These are phyloP conservation scores for Aspergillus viridinutans DNA, from an alignment of 2,329 filamentous ascomycete genomes.

Conservation along the genomic window DNA sequence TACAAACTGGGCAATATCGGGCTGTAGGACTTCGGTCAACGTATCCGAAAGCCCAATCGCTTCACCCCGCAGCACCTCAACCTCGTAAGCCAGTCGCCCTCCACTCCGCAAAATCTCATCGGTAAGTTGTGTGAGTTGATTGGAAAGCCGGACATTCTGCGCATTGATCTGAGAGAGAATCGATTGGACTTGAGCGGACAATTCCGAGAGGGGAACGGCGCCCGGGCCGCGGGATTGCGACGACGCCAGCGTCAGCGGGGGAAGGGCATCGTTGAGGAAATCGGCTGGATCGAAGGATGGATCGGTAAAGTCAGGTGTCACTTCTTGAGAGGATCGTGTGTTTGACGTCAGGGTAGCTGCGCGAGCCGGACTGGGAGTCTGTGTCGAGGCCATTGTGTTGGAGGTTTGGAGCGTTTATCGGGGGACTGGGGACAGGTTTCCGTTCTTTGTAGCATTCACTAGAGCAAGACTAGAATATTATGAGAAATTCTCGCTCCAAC, in stretches of 20 bases:
- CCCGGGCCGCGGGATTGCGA: constrained; percentile 39
- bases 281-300: constrained; percentile 76
- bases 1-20: constrained; percentile 70
- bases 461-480: neutral
- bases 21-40: constrained; percentile 65
- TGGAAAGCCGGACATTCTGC: constrained; percentile 78
- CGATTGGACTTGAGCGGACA: constrained; percentile 76
- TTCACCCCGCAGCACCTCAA: constrained; percentile 88
- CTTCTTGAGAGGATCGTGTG: constrained; percentile 33
- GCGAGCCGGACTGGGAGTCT: constrained; percentile 21
- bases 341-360: constrained; percentile 20
- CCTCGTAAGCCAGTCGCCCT: constrained; percentile 85
- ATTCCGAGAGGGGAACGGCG: constrained; percentile 63
- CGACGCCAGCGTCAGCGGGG: constrained; percentile 56
- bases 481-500: neutral
- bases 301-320: constrained; percentile 68
- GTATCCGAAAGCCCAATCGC: constrained; percentile 75
- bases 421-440: neutral
- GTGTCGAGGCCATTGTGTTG: constrained; percentile 12
- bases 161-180: constrained; percentile 84
- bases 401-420: constrained; percentile 1
- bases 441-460: neutral
- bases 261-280: constrained; percentile 77
- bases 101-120: constrained; percentile 92
- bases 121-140: constrained; percentile 78